These are phyloP conservation scores for Cynara cardunculus DNA, from an alignment of 129 eudicot species.

Conservation along the genomic window DNA sequence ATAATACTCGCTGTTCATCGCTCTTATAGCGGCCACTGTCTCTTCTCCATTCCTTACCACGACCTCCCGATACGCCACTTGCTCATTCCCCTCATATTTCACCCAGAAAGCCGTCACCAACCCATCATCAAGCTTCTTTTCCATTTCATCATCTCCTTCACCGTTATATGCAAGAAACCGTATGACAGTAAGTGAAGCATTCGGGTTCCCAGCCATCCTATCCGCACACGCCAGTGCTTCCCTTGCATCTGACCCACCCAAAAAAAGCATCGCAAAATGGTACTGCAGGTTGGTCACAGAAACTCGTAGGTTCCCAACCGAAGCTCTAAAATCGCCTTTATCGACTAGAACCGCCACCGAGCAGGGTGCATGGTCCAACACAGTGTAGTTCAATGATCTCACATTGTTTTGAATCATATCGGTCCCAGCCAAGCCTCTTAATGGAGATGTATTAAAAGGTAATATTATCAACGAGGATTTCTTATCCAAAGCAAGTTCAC, in stretches of 20 bases:
- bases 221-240: conserved; percentile 81
- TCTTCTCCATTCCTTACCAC: conserved; percentile 77
- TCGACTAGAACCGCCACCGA: conserved; percentile 70
- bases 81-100: conserved; percentile 66
- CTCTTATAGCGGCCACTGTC: conserved; percentile 63
- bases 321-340: conserved; percentile 27
- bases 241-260: conserved; percentile 85
- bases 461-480: conserved; percentile 56
- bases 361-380: conserved; percentile 70
- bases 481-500: conserved; percentile 68
- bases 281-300: conserved; percentile 3
- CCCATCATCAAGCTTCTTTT: conserved; percentile 89
- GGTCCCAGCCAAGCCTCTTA: conserved; percentile 11
- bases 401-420: conserved; percentile 29
- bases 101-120: conserved; percentile 95
- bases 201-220: conserved; percentile 54
- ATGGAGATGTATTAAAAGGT: conserved; percentile 26
- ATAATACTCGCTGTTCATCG: conserved; percentile 41
- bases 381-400: conserved; percentile 38
- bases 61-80: conserved; percentile 67
- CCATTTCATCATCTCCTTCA: conserved; percentile 61
- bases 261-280: conserved; percentile 57
- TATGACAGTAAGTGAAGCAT: conserved; percentile 54
- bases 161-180: conserved; percentile 59
- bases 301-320: neutral